Evolutionary conservation across 208 protist species (phyloP).

Genomic region (Trypanosoma avium): DNA sequence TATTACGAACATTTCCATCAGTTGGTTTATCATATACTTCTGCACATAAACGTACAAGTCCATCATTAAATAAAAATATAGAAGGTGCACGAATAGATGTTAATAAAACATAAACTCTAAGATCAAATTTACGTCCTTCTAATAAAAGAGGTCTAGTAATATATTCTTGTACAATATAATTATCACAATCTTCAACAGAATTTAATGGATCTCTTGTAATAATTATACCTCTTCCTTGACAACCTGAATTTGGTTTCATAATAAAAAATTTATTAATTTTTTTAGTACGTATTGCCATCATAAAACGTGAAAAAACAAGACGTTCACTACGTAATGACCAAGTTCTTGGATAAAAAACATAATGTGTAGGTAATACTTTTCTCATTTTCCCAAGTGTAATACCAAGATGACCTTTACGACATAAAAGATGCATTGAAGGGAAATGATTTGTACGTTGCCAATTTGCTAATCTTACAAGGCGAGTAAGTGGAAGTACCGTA

Average conservation of each 20-base stretch:
- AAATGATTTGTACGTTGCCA: conserved; percentile 97
- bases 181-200: conserved; percentile 77
- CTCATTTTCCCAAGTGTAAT: conserved; percentile 89
- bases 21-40: conserved; percentile 87
- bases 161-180: conserved; percentile 95
- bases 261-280: conserved; percentile 90
- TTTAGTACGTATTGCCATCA: conserved; percentile 46
- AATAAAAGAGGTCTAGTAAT: conserved; percentile 89
- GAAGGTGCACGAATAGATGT: conserved; percentile 85
- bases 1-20: conserved; percentile 77
- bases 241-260: conserved; percentile 93
- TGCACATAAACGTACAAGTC: conserved; percentile 94
- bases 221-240: conserved; percentile 93
- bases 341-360: conserved; percentile 89
- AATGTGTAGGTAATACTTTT: conserved; percentile 80
- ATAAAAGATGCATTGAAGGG: conserved; percentile 93
- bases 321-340: conserved; percentile 86
- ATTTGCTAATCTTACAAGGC: conserved; percentile 83
- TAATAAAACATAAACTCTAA: conserved; percentile 95
- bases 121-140: conserved; percentile 95
- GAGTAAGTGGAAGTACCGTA: conserved; percentile 85
- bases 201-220: conserved; percentile 87
- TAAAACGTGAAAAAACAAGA: conserved; percentile 69
- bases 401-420: conserved; percentile 92
- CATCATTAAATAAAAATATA: conserved; percentile 94